Percentiles rank a stretch among this genome's conserved stretches.
Evolutionary conservation across 148 eudicot species (phyloP).

Genomic region (Heliosperma pusillum): DNA sequence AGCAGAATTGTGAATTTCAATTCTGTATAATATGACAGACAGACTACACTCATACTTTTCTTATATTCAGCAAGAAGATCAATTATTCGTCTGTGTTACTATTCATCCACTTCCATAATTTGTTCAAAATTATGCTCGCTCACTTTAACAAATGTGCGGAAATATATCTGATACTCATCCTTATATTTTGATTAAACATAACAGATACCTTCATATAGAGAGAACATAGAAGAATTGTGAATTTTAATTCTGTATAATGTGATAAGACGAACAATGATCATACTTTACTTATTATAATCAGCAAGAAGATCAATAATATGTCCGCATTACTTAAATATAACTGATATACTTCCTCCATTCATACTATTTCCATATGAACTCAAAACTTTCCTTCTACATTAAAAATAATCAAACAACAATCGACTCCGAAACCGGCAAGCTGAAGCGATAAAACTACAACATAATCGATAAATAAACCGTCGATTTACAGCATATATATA

Average conservation of each 20-base stretch:
- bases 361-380: not conserved
- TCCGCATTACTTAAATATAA: not conserved
- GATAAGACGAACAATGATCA: not conserved
- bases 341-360: not conserved
- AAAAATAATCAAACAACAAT: not conserved
- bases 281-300: not conserved
- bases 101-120: too few relatives aligned
- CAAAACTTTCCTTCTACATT: not conserved
- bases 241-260: not conserved
- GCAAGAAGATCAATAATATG: not conserved
- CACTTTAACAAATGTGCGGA: not conserved
- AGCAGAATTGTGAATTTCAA: not conserved
- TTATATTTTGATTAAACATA: not conserved
- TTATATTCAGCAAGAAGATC: not conserved
- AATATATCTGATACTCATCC: not conserved
- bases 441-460: not conserved
- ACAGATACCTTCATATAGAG: not conserved
- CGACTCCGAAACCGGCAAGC: not conserved
- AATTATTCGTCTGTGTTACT: not conserved
- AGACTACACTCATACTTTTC: not conserved
- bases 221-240: not conserved
- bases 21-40: not conserved
- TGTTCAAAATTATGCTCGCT: too few relatives aligned
- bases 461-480: not conserved
- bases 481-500: too few relatives aligned